phyloP scores from a whole-genome alignment of 805 yeast species.

The Cephaloascus albidus region DNA sequence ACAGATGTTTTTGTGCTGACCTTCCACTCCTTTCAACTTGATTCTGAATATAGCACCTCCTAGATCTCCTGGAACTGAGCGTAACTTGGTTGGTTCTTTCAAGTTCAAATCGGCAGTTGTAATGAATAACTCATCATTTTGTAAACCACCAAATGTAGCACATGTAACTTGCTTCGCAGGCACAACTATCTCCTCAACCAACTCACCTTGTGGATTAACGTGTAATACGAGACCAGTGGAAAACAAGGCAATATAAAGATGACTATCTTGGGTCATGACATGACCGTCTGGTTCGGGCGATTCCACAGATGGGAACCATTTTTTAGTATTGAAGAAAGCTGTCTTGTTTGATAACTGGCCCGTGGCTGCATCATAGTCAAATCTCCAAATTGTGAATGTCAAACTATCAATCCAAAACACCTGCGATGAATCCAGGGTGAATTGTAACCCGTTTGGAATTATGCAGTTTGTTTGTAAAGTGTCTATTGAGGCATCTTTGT shows the following conservation, averaged over 20 bases:
- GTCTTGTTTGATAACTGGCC: conserved; percentile 25
- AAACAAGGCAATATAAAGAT: conserved; percentile 62
- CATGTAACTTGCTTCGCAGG: conserved; percentile 62
- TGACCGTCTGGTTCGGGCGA: conserved; percentile 79
- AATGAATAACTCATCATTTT: conserved; percentile 49
- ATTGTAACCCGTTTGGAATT: conserved; percentile 62
- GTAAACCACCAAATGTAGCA: conserved; percentile 56
- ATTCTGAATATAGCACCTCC: conserved; percentile 56
- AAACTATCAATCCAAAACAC: conserved; percentile 33
- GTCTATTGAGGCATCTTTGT: conserved; percentile 14
- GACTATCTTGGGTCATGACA: conserved; percentile 42
- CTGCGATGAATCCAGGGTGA: conserved; percentile 16
- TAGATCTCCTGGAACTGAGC: conserved; percentile 28
- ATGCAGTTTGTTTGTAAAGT: conserved; percentile 27
- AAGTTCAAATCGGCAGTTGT: conserved; percentile 54
- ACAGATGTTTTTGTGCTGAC: conserved; percentile 18
- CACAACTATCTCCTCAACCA: conserved; percentile 39
- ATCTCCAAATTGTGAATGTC: conserved; percentile 35
- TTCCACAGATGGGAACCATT: conserved; percentile 9
- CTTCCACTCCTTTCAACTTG: conserved; percentile 22
- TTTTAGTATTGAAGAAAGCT: conserved; percentile 27
- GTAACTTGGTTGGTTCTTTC: conserved; percentile 22
- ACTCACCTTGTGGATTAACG: conserved; percentile 36
- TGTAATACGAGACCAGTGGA: conserved; percentile 48
- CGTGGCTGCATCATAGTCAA: conserved; percentile 27